phyloP scores from a whole-genome alignment of 352 stramenopile genomes.

The Pythium catenulatum region DNA sequence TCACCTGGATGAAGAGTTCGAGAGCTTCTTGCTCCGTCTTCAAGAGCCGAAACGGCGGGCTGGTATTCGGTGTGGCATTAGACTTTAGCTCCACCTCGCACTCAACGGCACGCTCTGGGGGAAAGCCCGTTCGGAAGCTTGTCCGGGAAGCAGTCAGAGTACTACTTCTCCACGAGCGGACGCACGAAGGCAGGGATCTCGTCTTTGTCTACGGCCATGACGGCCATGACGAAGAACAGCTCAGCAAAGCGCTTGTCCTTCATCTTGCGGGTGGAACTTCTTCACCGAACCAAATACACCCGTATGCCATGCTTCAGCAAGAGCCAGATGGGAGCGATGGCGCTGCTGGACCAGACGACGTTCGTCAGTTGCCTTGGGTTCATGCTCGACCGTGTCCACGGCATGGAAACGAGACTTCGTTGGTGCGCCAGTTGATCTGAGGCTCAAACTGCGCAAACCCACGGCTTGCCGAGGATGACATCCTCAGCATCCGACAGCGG shows the following conservation, averaged over 20 bases:
- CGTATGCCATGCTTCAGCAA: neutral
- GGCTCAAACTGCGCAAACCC: constrained; percentile 39
- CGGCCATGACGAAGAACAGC: no score
- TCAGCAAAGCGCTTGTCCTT: neutral
- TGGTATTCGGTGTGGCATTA: constrained; percentile 11
- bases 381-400: no score
- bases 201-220: no score
- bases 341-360: neutral
- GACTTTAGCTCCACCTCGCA: constrained; percentile 48
- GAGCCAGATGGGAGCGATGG: neutral
- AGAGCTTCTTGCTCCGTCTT: constrained; percentile 36
- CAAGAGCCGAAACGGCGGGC: constrained; percentile 36
- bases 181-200: neutral
- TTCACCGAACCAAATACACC: neutral
- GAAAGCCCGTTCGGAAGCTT: constrained; percentile 23
- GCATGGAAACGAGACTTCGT: constrained; percentile 9
- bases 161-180: neutral
- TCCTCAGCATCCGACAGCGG: no score
- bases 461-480: constrained; percentile 51
- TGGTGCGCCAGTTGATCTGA: constrained; percentile 38
- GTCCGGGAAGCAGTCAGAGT: constrained; percentile 20
- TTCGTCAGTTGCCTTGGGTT: no score
- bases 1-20: constrained; percentile 24
- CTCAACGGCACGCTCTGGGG: constrained; percentile 18
- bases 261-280: neutral